Evolutionary conservation across 306 rosid genomes (phyloP).

Genomic region (Cicer judaicum): DNA sequence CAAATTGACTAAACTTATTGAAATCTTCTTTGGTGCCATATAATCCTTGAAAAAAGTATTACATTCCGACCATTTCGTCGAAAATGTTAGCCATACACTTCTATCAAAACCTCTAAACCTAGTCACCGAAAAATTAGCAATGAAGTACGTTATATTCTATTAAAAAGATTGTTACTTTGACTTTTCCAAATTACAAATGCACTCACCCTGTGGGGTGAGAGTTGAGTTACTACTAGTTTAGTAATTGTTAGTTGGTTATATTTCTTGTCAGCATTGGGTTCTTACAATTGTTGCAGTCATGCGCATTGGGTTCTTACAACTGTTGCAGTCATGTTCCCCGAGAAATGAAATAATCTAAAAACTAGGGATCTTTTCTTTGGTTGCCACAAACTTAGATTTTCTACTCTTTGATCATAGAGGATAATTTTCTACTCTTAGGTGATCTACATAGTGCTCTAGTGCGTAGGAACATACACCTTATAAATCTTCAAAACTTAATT

Average conservation of each 20-base stretch:
- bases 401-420: neutral
- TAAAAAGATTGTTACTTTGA: neutral
- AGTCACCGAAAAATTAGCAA: neutral
- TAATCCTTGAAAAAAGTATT: neutral
- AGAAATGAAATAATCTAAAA: neutral
- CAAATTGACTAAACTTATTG: neutral
- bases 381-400: neutral
- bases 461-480: neutral
- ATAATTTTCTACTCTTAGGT: constrained; percentile 14
- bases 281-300: too few relatives aligned
- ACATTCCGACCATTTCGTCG: neutral
- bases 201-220: neutral
- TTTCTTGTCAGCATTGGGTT: constrained; percentile 34
- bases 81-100: neutral
- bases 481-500: neutral
- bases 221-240: neutral
- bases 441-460: neutral
- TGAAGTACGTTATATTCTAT: neutral
- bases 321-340: neutral
- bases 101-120: neutral
- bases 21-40: constrained; percentile 9
- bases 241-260: neutral
- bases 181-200: neutral
- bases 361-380: too few relatives aligned
- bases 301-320: constrained; percentile 8